Percentiles rank a stretch among this genome's conserved stretches.
Evolutionary conservation across 1,284 basidiomycete genomes (phyloP).

Genomic region (Pisolithus thermaeus): DNA sequence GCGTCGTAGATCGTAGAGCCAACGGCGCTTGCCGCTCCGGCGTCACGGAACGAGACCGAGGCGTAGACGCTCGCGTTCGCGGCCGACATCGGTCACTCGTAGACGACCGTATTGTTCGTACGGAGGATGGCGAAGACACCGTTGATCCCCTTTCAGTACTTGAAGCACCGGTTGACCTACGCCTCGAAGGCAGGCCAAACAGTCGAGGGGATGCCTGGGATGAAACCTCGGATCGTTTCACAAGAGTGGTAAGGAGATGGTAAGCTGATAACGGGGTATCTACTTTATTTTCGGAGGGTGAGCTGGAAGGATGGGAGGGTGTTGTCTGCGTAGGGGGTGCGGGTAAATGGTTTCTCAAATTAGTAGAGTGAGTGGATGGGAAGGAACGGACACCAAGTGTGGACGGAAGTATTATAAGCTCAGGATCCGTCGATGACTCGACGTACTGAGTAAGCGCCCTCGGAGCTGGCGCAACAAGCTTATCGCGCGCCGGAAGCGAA

Average conservation of each 20-base stretch:
- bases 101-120: slow-evolving; percentile 7
- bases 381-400: slow-evolving; percentile 59
- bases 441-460: slow-evolving; percentile 69
- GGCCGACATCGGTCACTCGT: slow-evolving; percentile 10
- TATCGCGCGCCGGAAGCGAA: slow-evolving; percentile 43
- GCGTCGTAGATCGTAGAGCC: slow-evolving; percentile 40
- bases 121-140: slow-evolving; percentile 10
- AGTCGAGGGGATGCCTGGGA: slow-evolving; percentile 23
- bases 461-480: slow-evolving; percentile 60
- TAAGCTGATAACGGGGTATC: slow-evolving; percentile 50
- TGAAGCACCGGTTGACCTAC: slow-evolving; percentile 20
- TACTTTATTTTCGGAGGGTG: slow-evolving; percentile 26
- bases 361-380: slow-evolving; percentile 30
- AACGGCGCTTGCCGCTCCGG: slow-evolving; percentile 28
- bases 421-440: slow-evolving; percentile 46
- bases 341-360: slow-evolving; percentile 8
- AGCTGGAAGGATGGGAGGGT: slow-evolving; percentile 17
- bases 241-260: slow-evolving; percentile 51
- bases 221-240: slow-evolving; percentile 32
- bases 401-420: slow-evolving; percentile 55
- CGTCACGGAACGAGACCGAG: slow-evolving; percentile 34
- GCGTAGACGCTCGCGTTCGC: slow-evolving; percentile 4
- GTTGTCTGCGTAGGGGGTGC: slow-evolving; percentile 4
- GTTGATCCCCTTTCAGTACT: slow-evolving; percentile 10
- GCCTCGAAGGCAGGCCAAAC: slow-evolving; percentile 18